Evolutionary conservation across 441 rosid genomes (phyloP).

Genomic region (Aleurites moluccanus): DNA sequence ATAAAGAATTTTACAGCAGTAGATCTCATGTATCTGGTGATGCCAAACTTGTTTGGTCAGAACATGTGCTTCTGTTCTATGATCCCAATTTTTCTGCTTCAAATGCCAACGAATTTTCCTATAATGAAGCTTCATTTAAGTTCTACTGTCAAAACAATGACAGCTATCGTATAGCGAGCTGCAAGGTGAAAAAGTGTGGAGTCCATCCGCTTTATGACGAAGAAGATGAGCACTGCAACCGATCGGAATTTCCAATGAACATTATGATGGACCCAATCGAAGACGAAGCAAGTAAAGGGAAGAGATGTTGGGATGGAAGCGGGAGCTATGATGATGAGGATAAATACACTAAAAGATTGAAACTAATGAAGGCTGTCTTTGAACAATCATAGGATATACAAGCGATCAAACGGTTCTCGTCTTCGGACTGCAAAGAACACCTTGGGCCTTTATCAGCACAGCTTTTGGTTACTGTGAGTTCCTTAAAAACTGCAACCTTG

Average conservation of each 20-base stretch:
- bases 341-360: background rate
- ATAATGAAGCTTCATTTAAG: background rate
- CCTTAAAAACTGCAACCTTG: too few relatives aligned
- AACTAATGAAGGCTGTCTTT: background rate
- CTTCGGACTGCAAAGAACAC: too few relatives aligned
- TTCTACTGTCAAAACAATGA: background rate
- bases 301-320: background rate
- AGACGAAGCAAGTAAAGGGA: background rate
- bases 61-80: background rate
- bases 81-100: background rate
- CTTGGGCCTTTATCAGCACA: too few relatives aligned
- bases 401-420: too few relatives aligned
- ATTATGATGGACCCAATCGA: background rate
- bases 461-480: too few relatives aligned
- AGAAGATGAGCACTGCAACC: background rate
- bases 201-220: background rate
- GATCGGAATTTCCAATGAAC: background rate
- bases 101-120: background rate
- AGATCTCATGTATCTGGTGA: constrained; percentile 2
- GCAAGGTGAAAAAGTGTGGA: background rate
- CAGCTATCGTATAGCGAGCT: background rate
- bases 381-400: background rate
- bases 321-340: background rate
- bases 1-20: background rate
- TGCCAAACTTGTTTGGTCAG: background rate